phyloP scores from a whole-genome alignment of 2,329 filamentous ascomycete genomes.

The Lanzia echinophila region DNA sequence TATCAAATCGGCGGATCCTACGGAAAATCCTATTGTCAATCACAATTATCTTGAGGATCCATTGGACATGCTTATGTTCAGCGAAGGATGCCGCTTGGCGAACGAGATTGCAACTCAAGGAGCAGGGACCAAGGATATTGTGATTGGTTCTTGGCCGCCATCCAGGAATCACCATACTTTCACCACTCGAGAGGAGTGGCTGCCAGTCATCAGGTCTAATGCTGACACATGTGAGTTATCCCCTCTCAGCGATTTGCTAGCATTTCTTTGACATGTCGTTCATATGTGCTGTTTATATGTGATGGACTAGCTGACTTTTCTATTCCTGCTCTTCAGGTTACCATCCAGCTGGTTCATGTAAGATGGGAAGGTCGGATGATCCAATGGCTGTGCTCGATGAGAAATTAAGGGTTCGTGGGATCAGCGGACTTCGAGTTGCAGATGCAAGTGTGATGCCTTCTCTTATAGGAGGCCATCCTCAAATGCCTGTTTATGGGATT shows the following conservation, averaged over 20 bases:
- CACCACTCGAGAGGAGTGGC: background rate
- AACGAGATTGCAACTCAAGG: background rate
- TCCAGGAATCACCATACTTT: background rate
- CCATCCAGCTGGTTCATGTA: background rate
- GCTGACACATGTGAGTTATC: background rate
- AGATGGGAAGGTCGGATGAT: background rate
- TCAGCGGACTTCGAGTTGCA: background rate
- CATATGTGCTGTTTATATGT: background rate
- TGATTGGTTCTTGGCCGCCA: background rate
- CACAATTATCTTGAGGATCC: background rate
- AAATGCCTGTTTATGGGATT: background rate
- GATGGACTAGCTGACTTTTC: background rate
- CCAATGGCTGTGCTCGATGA: background rate
- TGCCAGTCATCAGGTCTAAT: background rate
- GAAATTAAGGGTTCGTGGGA: background rate
- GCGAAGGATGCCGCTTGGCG: background rate
- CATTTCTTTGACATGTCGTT: background rate
- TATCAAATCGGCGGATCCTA: background rate
- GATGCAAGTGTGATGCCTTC: background rate
- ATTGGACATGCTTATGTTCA: background rate
- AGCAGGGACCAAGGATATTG: background rate
- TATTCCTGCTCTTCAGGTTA: background rate
- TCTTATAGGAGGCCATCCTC: background rate
- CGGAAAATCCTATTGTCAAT: background rate
- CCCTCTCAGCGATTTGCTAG: background rate